phyloP scores from a whole-genome alignment of 2,329 filamentous ascomycete species.

The Alternaria conjuncta region DNA sequence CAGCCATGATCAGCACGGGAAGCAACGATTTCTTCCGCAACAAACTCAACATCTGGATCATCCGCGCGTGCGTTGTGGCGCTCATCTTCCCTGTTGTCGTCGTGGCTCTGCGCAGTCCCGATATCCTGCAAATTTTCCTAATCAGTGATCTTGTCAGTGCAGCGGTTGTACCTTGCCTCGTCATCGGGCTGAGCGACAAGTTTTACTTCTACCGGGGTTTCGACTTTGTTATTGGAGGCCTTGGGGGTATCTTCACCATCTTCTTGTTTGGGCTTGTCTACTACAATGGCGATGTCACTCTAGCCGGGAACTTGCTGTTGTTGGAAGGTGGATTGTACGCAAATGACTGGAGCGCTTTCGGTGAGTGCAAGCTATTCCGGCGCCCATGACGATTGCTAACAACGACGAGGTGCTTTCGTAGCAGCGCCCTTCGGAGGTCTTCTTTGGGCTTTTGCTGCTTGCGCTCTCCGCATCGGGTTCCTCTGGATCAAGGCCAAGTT shows the following conservation, averaged over 20 bases:
- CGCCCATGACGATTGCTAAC: constrained; percentile 8
- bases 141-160: constrained; percentile 82
- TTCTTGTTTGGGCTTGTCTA: constrained; percentile 84
- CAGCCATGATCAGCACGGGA: constrained; percentile 82
- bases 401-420: constrained; percentile 67
- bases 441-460: constrained; percentile 71
- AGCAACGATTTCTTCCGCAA: constrained; percentile 88
- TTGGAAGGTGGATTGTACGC: constrained; percentile 76
- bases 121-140: constrained; percentile 80
- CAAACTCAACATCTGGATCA: constrained; percentile 75
- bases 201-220: constrained; percentile 79
- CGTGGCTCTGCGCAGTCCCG: constrained; percentile 75
- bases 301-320: constrained; percentile 72
- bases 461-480: constrained; percentile 64
- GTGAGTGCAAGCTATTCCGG: constrained; percentile 41
- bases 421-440: constrained; percentile 78
- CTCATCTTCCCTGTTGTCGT: constrained; percentile 77
- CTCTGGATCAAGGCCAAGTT: constrained; percentile 65
- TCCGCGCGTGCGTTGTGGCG: constrained; percentile 72
- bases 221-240: constrained; percentile 77
- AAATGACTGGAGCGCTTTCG: constrained; percentile 81
- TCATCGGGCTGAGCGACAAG: constrained; percentile 71
- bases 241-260: constrained; percentile 79
- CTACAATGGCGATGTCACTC: constrained; percentile 70
- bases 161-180: constrained; percentile 74